These are phyloP conservation scores for Colletotrichum musae DNA, from an alignment of 2,329 filamentous ascomycete species.

Conservation along the genomic window DNA sequence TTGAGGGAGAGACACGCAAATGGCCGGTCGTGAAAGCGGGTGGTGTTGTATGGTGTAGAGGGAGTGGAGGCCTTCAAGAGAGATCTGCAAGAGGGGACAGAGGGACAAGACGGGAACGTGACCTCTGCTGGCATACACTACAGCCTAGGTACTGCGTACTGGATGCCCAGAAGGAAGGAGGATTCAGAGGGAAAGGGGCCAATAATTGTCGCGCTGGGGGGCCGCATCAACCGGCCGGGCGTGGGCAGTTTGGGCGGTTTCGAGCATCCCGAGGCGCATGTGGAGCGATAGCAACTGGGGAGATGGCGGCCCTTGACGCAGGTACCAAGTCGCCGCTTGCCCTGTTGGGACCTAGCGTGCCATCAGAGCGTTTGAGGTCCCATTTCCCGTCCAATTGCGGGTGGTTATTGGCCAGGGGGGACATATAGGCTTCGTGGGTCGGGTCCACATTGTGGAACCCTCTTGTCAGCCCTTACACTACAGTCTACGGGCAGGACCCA, in stretches of 20 bases:
- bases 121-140: too few species aligned
- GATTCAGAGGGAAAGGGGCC: too few species aligned
- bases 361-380: constrained; percentile 38
- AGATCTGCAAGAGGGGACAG: constrained; percentile 25
- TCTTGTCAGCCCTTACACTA: constrained; percentile 1
- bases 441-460: not conserved
- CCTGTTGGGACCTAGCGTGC: constrained; percentile 15
- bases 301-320: constrained; percentile 32
- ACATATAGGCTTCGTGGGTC: constrained; percentile 24
- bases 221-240: constrained; percentile 16
- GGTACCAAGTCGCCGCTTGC: constrained; percentile 16
- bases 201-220: constrained; percentile 23
- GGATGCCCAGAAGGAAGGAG: constrained; percentile 15
- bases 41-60: not conserved
- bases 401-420: constrained; percentile 16
- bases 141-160: too few species aligned
- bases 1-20: constrained; percentile 2
- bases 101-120: constrained; percentile 4
- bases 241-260: constrained; percentile 38
- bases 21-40: too few species aligned
- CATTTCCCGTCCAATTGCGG: constrained; percentile 14
- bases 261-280: constrained; percentile 25
- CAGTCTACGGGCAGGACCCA: too few species aligned
- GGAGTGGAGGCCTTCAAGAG: constrained; percentile 40
- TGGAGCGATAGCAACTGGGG: constrained; percentile 33